Percentiles rank a stretch among this genome's conserved stretches.
phyloP scores from a whole-genome alignment of 202 grass and related monocot species.

The Schoenoplectus tabernaemontani region DNA sequence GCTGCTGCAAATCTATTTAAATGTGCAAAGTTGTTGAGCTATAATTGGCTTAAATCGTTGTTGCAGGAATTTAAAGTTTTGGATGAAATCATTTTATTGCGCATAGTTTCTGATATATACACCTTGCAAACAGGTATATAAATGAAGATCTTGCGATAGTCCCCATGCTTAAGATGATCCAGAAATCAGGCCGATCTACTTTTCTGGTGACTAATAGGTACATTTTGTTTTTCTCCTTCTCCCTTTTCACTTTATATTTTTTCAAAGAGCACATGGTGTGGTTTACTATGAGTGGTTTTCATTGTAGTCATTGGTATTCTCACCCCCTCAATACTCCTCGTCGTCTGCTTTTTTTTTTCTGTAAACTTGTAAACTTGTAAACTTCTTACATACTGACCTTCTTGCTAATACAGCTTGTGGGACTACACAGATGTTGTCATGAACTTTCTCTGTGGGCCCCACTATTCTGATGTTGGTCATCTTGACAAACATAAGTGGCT shows the following conservation, averaged over 20 bases:
- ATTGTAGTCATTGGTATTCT: not conserved
- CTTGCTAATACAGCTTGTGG: constrained; percentile 42
- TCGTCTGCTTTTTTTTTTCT: not conserved
- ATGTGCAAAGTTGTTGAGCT: not conserved
- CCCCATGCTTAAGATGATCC: constrained; percentile 95
- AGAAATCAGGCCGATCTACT: constrained; percentile 71
- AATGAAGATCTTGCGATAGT: constrained; percentile 87
- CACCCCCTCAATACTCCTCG: not conserved
- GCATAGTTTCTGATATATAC: constrained; percentile 25
- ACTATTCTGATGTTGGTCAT: constrained; percentile 40
- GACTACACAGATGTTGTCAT: constrained; percentile 95
- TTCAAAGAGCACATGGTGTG: constrained; percentile 1
- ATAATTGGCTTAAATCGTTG: not conserved
- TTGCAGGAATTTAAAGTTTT: not conserved
- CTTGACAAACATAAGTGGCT: constrained; percentile 67
- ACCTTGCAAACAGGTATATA: constrained; percentile 60
- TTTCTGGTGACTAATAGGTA: constrained; percentile 98
- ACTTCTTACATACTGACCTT: not conserved
- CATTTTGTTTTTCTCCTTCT: constrained; percentile 7
- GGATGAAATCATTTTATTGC: not conserved
- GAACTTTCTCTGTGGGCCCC: constrained; percentile 80
- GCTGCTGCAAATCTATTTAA: not conserved
- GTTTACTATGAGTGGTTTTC: constrained; percentile 17
- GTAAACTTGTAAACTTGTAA: too few relatives aligned
- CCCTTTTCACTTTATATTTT: constrained; percentile 9